These are phyloP conservation scores for Annulohypoxylon moriforme DNA, from an alignment of 495 filamentous ascomycete species.

Conservation along the genomic window DNA sequence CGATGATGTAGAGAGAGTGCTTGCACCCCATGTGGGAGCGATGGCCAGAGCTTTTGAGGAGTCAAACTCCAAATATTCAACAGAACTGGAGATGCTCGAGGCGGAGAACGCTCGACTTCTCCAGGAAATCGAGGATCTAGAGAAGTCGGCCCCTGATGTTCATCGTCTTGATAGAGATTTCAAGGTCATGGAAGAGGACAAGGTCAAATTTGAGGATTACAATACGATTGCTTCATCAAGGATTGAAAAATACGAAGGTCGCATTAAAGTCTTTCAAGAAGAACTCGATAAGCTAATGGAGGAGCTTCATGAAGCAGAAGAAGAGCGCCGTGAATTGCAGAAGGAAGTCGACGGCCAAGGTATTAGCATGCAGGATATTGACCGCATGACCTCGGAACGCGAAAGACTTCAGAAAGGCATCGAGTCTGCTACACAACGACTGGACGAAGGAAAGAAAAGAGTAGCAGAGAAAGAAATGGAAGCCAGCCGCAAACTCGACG, in stretches of 20 bases:
- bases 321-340: slow-evolving; percentile 82
- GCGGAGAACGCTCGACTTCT: slow-evolving; percentile 80
- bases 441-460: slow-evolving; percentile 84
- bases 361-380: slow-evolving; percentile 95
- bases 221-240: slow-evolving; percentile 82
- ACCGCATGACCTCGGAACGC: slow-evolving; percentile 95
- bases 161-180: slow-evolving; percentile 84
- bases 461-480: slow-evolving; percentile 86
- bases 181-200: slow-evolving; percentile 89
- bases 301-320: slow-evolving; percentile 82
- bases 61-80: slow-evolving; percentile 80
- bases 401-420: slow-evolving; percentile 89
- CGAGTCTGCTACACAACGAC: slow-evolving; percentile 74
- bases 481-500: slow-evolving; percentile 84
- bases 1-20: slow-evolving; percentile 76
- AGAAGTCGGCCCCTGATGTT: slow-evolving; percentile 84
- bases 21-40: slow-evolving; percentile 83
- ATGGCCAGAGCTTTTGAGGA: slow-evolving; percentile 92
- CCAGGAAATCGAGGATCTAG: slow-evolving; percentile 87
- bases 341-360: slow-evolving; percentile 88
- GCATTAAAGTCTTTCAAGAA: slow-evolving; percentile 79
- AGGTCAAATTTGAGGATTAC: slow-evolving; percentile 91
- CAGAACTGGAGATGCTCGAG: slow-evolving; percentile 85
- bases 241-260: slow-evolving; percentile 82
- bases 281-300: slow-evolving; percentile 80